A percentile compares a stretch with the other conserved stretches of the same genome.
Conservation (phyloP, 2,329 filamentous ascomycete species). For the Claviceps sp. region DNA sequence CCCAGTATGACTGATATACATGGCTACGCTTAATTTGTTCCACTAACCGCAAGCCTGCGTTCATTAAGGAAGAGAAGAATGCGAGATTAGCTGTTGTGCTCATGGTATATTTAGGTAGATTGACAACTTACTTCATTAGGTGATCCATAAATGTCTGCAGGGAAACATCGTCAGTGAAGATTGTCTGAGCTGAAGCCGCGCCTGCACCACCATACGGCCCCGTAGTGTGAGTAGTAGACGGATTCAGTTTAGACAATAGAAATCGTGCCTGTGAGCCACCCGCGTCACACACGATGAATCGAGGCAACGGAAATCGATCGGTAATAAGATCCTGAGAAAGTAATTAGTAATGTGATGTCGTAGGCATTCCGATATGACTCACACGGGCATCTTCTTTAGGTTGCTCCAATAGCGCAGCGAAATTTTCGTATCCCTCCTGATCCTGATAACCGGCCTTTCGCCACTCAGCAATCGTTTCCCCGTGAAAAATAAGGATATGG, state of each 20-base stretch:
- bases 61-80: constrained; percentile 2
- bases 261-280: constrained; percentile 96
- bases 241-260: constrained; percentile 91
- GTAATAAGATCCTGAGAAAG: constrained; percentile 72
- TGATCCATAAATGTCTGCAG: constrained; percentile 99
- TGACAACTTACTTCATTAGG: constrained; percentile 74
- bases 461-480: constrained; percentile 96
- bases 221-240: constrained; percentile 89
- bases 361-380: constrained; percentile 22
- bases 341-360: constrained; percentile 5
- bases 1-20: not conserved
- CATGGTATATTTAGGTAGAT: not conserved
- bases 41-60: constrained; percentile 45
- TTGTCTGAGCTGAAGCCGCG: constrained; percentile 81
- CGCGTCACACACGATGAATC: constrained; percentile 98
- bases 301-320: constrained; percentile 92
- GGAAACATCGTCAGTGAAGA: constrained; percentile 97
- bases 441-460: constrained; percentile 96
- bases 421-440: constrained; percentile 96
- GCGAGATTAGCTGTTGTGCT: constrained; percentile 5
- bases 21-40: constrained; percentile 37
- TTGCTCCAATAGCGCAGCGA: constrained; percentile 72
- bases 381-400: constrained; percentile 95
- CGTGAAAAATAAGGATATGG: constrained; percentile 98
- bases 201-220: constrained; percentile 82